Evolutionary conservation across 768 basidiomycete genomes (phyloP).

Genomic region (Pholiota microspora): DNA sequence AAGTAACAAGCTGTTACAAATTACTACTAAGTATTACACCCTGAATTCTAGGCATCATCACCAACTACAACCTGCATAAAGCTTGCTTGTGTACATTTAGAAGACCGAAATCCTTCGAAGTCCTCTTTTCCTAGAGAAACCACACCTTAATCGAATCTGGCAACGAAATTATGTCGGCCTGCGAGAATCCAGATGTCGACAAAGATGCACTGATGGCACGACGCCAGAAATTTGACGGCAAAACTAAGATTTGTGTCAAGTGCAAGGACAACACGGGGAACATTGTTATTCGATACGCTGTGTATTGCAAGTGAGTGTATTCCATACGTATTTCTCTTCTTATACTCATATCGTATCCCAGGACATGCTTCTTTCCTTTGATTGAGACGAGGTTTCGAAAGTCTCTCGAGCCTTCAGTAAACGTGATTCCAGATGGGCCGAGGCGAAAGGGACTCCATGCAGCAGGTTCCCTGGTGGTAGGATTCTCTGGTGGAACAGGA

Average conservation of each 20-base stretch:
- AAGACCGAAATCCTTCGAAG: too few species aligned
- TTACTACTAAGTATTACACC: too few species aligned
- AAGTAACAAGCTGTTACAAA: too few species aligned
- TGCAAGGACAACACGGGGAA: slow-evolving; percentile 68
- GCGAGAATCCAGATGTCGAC: slow-evolving; percentile 63
- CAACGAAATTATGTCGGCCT: slow-evolving; percentile 39
- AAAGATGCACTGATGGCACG: slow-evolving; percentile 66
- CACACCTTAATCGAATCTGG: too few species aligned
- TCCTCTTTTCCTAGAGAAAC: too few species aligned
- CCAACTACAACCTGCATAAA: too few species aligned
- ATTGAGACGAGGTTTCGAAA: slow-evolving; percentile 63
- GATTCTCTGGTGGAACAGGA: slow-evolving; percentile 77
- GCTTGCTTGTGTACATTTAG: too few species aligned
- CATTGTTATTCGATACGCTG: slow-evolving; percentile 73
- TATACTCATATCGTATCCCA: slow-evolving; percentile 9
- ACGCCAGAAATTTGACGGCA: slow-evolving; percentile 60
- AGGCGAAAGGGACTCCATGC: slow-evolving; percentile 63
- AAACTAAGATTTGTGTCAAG: slow-evolving; percentile 65
- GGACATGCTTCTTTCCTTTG: slow-evolving; percentile 61
- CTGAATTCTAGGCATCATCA: too few species aligned
- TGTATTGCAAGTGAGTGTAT: slow-evolving; percentile 74
- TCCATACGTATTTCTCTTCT: not conserved
- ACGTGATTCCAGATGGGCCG: slow-evolving; percentile 50
- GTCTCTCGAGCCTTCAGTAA: slow-evolving; percentile 62
- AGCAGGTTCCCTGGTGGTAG: slow-evolving; percentile 64